Evolutionary conservation across 2,329 filamentous ascomycete species (phyloP).

Genomic region (Apiospora marii): DNA sequence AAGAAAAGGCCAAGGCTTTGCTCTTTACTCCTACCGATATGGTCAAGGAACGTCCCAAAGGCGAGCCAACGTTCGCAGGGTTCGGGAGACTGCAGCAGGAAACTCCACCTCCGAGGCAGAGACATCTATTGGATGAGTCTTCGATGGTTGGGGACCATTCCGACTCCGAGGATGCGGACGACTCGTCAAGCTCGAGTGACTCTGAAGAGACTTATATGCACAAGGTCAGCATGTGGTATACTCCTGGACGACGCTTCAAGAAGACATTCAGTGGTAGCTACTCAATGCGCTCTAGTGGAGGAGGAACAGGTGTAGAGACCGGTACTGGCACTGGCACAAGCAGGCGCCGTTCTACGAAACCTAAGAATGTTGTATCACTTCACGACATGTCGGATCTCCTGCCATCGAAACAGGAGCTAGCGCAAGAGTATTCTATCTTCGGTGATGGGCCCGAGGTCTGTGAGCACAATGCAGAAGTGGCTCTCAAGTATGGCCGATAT

Average conservation of each 20-base stretch:
- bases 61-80: conserved; percentile 64
- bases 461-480: conserved; percentile 81
- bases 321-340: conserved; percentile 63
- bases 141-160: conserved; percentile 61
- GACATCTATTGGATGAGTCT: conserved; percentile 56
- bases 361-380: conserved; percentile 77
- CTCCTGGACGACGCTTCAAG: conserved; percentile 58
- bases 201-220: conserved; percentile 71
- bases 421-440: conserved; percentile 82
- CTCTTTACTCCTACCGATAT: conserved; percentile 56
- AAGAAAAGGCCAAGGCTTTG: conserved; percentile 62
- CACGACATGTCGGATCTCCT: conserved; percentile 74
- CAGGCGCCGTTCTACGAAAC: conserved; percentile 54
- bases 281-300: conserved; percentile 66
- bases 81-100: conserved; percentile 64
- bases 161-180: conserved; percentile 57
- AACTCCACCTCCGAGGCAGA: conserved; percentile 54
- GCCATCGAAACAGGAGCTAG: conserved; percentile 81
- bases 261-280: conserved; percentile 65
- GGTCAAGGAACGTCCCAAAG: conserved; percentile 57
- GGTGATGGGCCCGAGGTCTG: conserved; percentile 85
- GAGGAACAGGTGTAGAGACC: conserved; percentile 65
- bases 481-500: conserved; percentile 71
- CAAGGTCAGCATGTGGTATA: conserved; percentile 65
- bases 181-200: conserved; percentile 61